phyloP scores from a whole-genome alignment of 176 grass and related monocot genomes.

The Triticum dicoccoides region DNA sequence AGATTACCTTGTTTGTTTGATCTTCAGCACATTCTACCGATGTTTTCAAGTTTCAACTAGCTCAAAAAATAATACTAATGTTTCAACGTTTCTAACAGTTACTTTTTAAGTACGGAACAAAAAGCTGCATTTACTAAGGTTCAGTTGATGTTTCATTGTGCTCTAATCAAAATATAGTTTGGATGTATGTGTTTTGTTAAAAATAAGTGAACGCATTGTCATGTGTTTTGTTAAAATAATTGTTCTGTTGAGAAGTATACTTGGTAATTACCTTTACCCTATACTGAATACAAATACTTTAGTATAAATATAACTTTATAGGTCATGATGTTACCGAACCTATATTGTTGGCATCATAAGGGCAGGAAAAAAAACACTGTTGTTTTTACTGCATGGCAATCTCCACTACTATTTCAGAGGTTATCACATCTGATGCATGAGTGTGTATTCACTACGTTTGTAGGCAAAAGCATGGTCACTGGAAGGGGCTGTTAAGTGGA shows the following conservation, averaged over 20 bases:
- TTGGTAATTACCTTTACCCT: not conserved
- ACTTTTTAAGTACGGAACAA: not conserved
- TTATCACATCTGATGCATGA: slow-evolving; percentile 25
- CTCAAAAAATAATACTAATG: not conserved
- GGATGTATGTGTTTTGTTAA: not conserved
- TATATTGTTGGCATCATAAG: not conserved
- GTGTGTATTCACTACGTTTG: slow-evolving; percentile 12
- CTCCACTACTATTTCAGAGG: not conserved
- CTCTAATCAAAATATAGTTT: not conserved
- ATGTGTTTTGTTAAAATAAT: slow-evolving; percentile 1
- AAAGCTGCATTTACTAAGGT: not conserved
- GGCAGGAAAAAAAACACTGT: not conserved
- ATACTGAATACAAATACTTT: slow-evolving; percentile 1
- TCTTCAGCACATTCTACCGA: not conserved
- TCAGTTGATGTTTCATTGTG: not conserved
- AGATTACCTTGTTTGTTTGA: not conserved
- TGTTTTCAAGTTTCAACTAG: not conserved
- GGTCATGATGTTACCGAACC: not conserved
- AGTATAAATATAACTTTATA: not conserved
- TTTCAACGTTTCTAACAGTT: not conserved
- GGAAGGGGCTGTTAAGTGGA: slow-evolving; percentile 80
- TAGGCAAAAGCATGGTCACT: slow-evolving; percentile 76
- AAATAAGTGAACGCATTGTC: not conserved
- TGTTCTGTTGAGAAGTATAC: not conserved
- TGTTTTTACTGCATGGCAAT: slow-evolving; percentile 18